Percentiles rank a stretch among this genome's conserved stretches.
Evolutionary conservation across 2,329 filamentous ascomycete species (phyloP).

Genomic region (Neofusicoccum kwambonambiense): DNA sequence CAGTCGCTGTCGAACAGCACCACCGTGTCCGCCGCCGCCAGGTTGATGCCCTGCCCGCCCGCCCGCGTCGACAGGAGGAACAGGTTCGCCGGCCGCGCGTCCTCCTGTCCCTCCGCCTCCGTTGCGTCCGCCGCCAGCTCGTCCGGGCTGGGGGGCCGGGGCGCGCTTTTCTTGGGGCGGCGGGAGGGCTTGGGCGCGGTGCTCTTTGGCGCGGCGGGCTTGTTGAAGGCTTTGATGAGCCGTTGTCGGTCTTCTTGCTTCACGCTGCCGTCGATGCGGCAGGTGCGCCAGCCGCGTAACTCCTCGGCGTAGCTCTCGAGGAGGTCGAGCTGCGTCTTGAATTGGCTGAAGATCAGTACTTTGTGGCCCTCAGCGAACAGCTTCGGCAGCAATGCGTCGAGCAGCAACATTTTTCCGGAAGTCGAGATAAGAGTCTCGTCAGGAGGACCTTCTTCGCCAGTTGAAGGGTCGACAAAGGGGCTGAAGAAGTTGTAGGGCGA

Average conservation of each 20-base stretch:
- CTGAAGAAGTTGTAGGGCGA: constrained; percentile 96
- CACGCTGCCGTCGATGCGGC: constrained; percentile 88
- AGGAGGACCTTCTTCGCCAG: constrained; percentile 48
- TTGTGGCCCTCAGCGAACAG: constrained; percentile 79
- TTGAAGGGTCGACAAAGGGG: constrained; percentile 60
- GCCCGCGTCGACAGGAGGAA: constrained; percentile 90
- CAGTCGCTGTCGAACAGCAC: constrained; percentile 88
- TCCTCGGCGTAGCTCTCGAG: constrained; percentile 79
- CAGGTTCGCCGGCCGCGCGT: constrained; percentile 59
- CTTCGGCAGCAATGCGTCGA: constrained; percentile 78
- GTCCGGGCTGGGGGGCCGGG: not conserved
- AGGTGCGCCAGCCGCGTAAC: constrained; percentile 77
- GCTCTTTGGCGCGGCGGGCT: constrained; percentile 33
- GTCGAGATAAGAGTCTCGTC: constrained; percentile 83
- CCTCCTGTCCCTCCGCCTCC: not conserved
- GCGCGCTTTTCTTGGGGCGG: constrained; percentile 1
- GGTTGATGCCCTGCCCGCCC: constrained; percentile 92
- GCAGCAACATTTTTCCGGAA: constrained; percentile 92
- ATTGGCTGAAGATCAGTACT: constrained; percentile 93
- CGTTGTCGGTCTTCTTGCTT: constrained; percentile 60
- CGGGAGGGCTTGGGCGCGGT: constrained; percentile 19
- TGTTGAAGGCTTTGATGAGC: constrained; percentile 52
- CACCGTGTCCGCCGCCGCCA: constrained; percentile 87
- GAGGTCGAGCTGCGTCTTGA: constrained; percentile 90
- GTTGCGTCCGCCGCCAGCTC: constrained; percentile 24